These are phyloP conservation scores for Puccinia hordei DNA, from an alignment of 1,284 basidiomycete species.

Conservation along the genomic window DNA sequence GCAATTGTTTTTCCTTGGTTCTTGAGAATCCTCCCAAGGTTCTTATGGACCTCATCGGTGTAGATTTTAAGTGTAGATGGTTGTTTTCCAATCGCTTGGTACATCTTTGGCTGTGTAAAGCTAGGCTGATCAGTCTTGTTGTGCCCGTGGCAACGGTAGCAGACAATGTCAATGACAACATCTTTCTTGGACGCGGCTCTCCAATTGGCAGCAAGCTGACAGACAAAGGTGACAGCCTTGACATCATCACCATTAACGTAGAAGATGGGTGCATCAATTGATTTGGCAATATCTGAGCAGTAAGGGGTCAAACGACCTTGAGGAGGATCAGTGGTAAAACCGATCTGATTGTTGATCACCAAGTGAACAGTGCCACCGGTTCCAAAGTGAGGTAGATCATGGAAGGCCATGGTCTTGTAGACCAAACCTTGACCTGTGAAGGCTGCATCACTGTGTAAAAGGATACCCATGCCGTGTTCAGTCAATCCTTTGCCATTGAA, in stretches of 20 bases:
- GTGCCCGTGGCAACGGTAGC: conserved; percentile 97
- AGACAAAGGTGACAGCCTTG: conserved; percentile 80
- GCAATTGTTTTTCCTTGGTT: conserved; percentile 85
- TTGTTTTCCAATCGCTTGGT: conserved; percentile 95
- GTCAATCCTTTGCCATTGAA: conserved; percentile 78
- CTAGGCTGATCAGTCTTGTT: conserved; percentile 99
- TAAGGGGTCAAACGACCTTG: conserved; percentile 98
- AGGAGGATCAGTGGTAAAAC: conserved; percentile 98
- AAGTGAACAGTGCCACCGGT: conserved; percentile 97
- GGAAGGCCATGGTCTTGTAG: conserved; percentile 99
- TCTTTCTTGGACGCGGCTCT: too few relatives aligned
- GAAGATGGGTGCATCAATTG: conserved; percentile 98
- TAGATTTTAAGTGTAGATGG: too few relatives aligned
- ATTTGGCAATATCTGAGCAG: too few relatives aligned
- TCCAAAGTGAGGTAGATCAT: conserved; percentile 90
- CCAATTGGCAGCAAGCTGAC: conserved; percentile 95
- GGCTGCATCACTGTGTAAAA: conserved; percentile 97
- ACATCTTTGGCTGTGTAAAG: conserved; percentile 99
- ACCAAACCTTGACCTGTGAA: conserved; percentile 98
- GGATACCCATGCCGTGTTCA: conserved; percentile 83
- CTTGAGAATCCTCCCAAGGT: conserved; percentile 87
- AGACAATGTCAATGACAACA: conserved; percentile 97
- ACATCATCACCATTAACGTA: conserved; percentile 99
- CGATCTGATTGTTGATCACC: conserved; percentile 99
- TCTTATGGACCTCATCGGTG: conserved; percentile 87